Evolutionary conservation across 2,329 filamentous ascomycete genomes (phyloP).

Genomic region (Pestalotiopsis sp.): DNA sequence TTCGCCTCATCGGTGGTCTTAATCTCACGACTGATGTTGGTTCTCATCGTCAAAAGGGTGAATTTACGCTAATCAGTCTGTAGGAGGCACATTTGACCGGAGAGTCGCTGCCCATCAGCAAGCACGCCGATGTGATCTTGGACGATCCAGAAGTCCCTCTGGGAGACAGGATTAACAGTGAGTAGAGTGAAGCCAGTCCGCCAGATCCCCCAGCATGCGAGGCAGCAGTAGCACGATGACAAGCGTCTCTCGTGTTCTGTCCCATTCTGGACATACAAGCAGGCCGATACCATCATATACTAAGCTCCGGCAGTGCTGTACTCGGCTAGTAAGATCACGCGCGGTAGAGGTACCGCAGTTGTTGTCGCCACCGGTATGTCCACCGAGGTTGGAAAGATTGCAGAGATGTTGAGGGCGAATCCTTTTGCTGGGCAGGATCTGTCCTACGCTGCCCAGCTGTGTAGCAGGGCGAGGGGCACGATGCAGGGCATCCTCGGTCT

Average conservation of each 20-base stretch:
- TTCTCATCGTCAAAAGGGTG: background rate
- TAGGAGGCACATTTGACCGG: slow-evolving; percentile 71
- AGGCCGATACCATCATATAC: background rate
- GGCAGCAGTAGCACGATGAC: background rate
- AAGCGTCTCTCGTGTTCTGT: background rate
- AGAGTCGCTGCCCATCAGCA: slow-evolving; percentile 70
- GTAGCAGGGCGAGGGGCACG: slow-evolving; percentile 42
- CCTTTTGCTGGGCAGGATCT: slow-evolving; percentile 52
- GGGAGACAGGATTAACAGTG: slow-evolving; percentile 66
- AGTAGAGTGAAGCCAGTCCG: background rate
- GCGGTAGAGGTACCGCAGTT: slow-evolving; percentile 69
- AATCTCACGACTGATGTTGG: slow-evolving; percentile 69
- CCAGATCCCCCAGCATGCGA: background rate
- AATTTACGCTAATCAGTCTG: background rate
- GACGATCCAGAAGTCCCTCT: slow-evolving; percentile 57
- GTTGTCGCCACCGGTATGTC: slow-evolving; percentile 72
- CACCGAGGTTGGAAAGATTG: slow-evolving; percentile 77
- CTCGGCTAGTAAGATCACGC: slow-evolving; percentile 71
- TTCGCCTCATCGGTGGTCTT: slow-evolving; percentile 65
- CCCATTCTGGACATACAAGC: too few species aligned
- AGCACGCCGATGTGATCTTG: slow-evolving; percentile 60
- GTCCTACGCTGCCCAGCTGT: slow-evolving; percentile 44
- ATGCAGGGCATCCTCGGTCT: slow-evolving; percentile 60
- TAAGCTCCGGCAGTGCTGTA: slow-evolving; percentile 53
- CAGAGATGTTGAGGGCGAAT: slow-evolving; percentile 65